A percentile compares a stretch with the other conserved stretches of the same genome.
Conservation (phyloP, 108 stramenopile species). For the Cylindrotheca fusiformis region DNA sequence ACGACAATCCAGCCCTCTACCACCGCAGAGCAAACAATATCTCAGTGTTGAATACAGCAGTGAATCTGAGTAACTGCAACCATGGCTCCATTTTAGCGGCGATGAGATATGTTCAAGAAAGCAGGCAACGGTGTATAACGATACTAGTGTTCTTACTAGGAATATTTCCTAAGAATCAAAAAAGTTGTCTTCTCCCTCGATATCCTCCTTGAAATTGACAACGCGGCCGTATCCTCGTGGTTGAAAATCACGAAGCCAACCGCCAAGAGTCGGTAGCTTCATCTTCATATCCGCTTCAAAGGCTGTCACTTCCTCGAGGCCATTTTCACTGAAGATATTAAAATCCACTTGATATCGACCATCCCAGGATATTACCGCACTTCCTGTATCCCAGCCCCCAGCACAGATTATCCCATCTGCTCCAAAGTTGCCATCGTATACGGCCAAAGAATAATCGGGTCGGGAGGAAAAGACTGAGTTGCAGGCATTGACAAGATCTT, state of each 20-base stretch:
- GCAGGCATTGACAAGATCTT: conserved; percentile 5
- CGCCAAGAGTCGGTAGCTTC: background rate
- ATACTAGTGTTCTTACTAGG: no score
- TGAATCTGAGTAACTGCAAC: no score
- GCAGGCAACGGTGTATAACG: no score
- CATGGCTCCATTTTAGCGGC: no score
- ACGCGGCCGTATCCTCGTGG: conserved; percentile 58
- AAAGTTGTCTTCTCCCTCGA: conserved; percentile 11
- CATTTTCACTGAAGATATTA: conserved; percentile 15
- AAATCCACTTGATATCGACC: conserved; percentile 25
- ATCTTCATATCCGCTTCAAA: background rate
- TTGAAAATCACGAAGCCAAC: conserved; percentile 39
- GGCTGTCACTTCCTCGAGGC: background rate
- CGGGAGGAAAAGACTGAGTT: background rate
- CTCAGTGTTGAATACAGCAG: no score
- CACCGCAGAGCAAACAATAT: no score
- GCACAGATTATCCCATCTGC: conserved; percentile 54
- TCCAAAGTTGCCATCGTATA: conserved; percentile 3
- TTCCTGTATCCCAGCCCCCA: conserved; percentile 22
- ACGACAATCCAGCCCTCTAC: no score
- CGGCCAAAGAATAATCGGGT: background rate
- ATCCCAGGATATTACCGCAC: conserved; percentile 22
- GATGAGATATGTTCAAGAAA: no score
- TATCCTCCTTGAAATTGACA: conserved; percentile 34
- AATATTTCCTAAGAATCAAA: no score